Evolutionary conservation across 2,329 filamentous ascomycete species (phyloP), one percentile per base, ranked within the genome.

Genomic region (Metarhizium guizhouense): DNA sequence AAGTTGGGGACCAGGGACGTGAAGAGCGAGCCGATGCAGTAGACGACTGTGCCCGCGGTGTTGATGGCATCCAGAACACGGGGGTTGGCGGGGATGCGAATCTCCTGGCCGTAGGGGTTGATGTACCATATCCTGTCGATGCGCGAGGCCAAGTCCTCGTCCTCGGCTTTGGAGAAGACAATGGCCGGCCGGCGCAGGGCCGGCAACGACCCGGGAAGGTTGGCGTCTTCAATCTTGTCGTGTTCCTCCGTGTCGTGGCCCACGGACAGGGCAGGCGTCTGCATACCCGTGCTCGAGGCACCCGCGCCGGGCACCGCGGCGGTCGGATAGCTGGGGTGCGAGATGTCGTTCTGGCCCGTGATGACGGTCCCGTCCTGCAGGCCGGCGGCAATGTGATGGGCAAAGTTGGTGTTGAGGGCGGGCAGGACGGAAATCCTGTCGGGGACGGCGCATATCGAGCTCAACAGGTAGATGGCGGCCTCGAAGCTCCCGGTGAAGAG

Each of bases 41-140:
- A 97, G 49, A 97, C 82, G 8, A 96, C 78, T 1, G 84, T 85
- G 55, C 83, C 79, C 0, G 88, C 80, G 2, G 74, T 72, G 16
- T 75, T 73, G 1, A 97, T 69, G 0, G 90, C 83, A 7, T 83
- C 79, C 0, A 95, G 64, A 0, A 93, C 90, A 52, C 90, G 85
- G 0, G 90, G 85, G 64, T 96, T 97, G 2, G 90, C 88, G 0
- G 85, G 81, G 0, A 92, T 88, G 18, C 86, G 83, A 62, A 97
- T 96, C 70, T 96, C 92, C 67, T 96, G 90, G n/a, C 93, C 93
- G 69, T 96, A 97, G 0, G 93, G 93, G 66, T 96, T 97, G 74
- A 97, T 97, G 74, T 97, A 97, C 90, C 91, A 97, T 36, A 97
- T 79, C 2, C 92, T 76, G 54, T 85, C 78, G 62, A 97, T 95